These are phyloP conservation scores for Backusella australiensis DNA, from an alignment of 192 early-diverging fungal genomes.

Conservation along the genomic window DNA sequence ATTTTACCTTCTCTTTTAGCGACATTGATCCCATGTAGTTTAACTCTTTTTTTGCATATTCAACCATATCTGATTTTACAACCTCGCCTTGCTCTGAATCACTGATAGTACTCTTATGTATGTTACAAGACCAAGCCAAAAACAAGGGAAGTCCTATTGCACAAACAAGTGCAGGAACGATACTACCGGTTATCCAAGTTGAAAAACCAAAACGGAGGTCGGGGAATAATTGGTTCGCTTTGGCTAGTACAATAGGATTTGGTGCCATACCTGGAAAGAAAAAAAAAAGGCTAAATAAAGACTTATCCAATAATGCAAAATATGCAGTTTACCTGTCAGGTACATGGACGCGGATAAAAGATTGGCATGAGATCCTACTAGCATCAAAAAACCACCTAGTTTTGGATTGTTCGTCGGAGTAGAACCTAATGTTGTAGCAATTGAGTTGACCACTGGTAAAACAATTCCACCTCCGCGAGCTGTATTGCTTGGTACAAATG, in stretches of 20 bases:
- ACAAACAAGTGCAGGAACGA: conserved; percentile 48
- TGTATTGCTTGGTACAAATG: conserved; percentile 71
- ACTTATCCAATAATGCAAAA: neutral
- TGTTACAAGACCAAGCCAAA: conserved; percentile 14
- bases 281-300: neutral
- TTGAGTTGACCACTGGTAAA: conserved; percentile 68
- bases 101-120: neutral
- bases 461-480: conserved; percentile 80
- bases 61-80: conserved; percentile 16
- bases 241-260: conserved; percentile 67
- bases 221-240: conserved; percentile 55
- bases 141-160: conserved; percentile 19
- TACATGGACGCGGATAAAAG: conserved; percentile 70
- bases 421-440: conserved; percentile 54
- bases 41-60: conserved; percentile 16
- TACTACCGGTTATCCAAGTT: conserved; percentile 57
- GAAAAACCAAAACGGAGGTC: conserved; percentile 65
- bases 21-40: conserved; percentile 20
- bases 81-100: neutral
- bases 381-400: conserved; percentile 57
- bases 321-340: conserved; percentile 47
- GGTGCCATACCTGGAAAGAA: conserved; percentile 53
- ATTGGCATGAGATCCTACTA: conserved; percentile 68
- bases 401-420: conserved; percentile 33
- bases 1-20: conserved; percentile 18